Evolutionary conservation across 768 basidiomycete species (phyloP).

Genomic region (Amanita muscaria): DNA sequence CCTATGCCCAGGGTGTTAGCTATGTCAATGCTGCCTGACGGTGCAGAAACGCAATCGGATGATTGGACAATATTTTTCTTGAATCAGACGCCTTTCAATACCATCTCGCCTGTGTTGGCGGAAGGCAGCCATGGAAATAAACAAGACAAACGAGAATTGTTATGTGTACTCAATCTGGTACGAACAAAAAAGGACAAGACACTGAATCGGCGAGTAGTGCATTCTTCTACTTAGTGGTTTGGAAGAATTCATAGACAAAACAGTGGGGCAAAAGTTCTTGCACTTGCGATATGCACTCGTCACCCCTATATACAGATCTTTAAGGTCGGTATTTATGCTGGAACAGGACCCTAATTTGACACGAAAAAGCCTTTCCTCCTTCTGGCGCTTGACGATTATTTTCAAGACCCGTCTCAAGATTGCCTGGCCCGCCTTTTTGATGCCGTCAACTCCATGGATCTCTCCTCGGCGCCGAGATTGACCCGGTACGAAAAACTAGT

Average conservation of each 20-base stretch:
- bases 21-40: constrained; percentile 97
- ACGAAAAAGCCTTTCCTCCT: constrained; percentile 72
- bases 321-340: constrained; percentile 46
- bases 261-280: constrained; percentile 91
- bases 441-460: constrained; percentile 86
- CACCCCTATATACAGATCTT: constrained; percentile 95
- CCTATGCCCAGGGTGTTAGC: constrained; percentile 64
- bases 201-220: constrained; percentile 63
- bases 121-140: constrained; percentile 15
- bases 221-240: too few relatives aligned
- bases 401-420: constrained; percentile 79
- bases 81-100: constrained; percentile 87
- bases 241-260: too few relatives aligned
- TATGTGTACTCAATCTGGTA: constrained; percentile 88
- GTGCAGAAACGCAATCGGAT: constrained; percentile 87
- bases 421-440: constrained; percentile 87
- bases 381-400: constrained; percentile 94
- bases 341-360: constrained; percentile 9
- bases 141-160: constrained; percentile 40
- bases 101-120: constrained; percentile 74
- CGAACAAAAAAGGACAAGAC: constrained; percentile 86
- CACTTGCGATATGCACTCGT: constrained; percentile 87
- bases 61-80: constrained; percentile 99
- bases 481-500: constrained; percentile 80
- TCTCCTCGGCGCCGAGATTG: constrained; percentile 68